phyloP scores from a whole-genome alignment of 164 flowering plant species.

The Cinnamomum chago region DNA sequence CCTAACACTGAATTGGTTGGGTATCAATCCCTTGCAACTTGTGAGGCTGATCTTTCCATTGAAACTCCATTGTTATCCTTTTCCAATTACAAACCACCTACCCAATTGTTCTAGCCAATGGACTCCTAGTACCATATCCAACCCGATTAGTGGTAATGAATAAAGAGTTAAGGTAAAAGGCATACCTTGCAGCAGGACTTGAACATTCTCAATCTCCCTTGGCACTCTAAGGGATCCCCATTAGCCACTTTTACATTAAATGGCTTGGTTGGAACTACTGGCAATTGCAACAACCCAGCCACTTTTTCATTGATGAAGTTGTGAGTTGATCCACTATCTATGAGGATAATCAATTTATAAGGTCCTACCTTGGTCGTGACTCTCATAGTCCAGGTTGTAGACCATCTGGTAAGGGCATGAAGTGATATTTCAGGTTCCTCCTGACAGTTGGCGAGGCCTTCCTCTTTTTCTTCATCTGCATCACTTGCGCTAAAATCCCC shows the following conservation, averaged over 20 bases:
- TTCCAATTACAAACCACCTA: not conserved
- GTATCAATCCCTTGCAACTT: not conserved
- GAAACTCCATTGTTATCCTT: not conserved
- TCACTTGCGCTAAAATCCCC: too few relatives aligned
- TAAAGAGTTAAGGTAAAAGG: not conserved
- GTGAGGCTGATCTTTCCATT: not conserved
- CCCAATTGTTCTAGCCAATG: too few relatives aligned
- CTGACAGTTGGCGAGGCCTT: too few relatives aligned
- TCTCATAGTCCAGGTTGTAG: constrained; percentile 7
- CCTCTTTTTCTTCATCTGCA: too few relatives aligned
- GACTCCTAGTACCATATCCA: not conserved
- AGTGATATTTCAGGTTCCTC: constrained; percentile 1
- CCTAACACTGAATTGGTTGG: too few relatives aligned
- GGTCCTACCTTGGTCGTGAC: not conserved
- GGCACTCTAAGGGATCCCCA: not conserved
- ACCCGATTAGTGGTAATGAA: not conserved
- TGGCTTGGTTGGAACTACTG: not conserved
- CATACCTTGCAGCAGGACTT: not conserved
- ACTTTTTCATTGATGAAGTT: not conserved
- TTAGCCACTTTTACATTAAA: not conserved
- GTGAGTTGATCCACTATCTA: too few relatives aligned
- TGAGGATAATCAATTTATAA: not conserved
- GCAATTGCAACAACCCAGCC: not conserved
- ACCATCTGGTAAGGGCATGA: constrained; percentile 12
- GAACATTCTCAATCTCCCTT: not conserved